Conservation (phyloP, 371 early-diverging fungal genomes). For the Chytridium lagenaria region DNA sequence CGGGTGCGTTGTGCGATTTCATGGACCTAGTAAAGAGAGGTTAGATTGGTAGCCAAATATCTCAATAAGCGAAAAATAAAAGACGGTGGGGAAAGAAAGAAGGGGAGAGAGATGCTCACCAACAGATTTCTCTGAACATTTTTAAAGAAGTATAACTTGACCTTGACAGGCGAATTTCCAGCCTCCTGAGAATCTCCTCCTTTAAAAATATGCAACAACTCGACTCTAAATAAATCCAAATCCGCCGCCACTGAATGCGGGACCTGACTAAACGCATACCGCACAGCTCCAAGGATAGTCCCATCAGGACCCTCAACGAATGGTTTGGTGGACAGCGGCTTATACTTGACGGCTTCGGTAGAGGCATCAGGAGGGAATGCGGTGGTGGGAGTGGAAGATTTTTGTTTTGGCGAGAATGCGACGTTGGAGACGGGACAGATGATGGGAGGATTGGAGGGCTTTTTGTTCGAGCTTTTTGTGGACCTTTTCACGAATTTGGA, state of each 20-base stretch:
- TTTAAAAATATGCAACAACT: background rate
- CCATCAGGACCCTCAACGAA: background rate
- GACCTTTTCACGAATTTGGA: background rate
- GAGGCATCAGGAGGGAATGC: background rate
- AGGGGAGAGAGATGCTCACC: background rate
- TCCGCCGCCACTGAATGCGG: background rate
- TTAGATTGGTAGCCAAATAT: background rate
- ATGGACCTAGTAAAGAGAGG: slow-evolving; percentile 18
- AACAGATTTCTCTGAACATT: background rate
- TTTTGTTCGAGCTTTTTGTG: background rate
- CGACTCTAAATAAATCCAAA: background rate
- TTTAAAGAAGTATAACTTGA: background rate
- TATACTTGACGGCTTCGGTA: background rate
- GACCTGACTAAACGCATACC: background rate
- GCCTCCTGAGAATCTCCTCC: background rate
- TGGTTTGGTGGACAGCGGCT: background rate
- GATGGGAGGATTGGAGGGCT: background rate
- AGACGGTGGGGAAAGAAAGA: background rate
- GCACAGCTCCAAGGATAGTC: background rate
- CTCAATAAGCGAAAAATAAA: background rate
- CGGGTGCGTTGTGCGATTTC: slow-evolving; percentile 30
- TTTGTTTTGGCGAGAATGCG: background rate
- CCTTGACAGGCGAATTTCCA: background rate
- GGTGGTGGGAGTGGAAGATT: background rate
- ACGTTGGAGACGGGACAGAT: background rate